These are phyloP conservation scores for Scheffersomyces lignosus DNA, from an alignment of 805 yeast species.

Conservation along the genomic window DNA sequence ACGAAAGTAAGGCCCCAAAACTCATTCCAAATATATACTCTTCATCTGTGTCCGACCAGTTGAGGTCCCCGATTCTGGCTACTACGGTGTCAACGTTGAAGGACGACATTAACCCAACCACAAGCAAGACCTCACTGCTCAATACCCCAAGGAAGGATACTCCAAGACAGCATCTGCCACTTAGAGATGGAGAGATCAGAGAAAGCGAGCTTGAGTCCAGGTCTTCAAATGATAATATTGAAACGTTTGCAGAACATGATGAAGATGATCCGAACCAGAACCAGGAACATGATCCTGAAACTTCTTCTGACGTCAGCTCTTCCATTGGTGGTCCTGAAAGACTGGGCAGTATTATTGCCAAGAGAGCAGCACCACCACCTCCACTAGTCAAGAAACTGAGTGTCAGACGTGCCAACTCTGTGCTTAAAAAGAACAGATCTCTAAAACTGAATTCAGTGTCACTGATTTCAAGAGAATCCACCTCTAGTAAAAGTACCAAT, in stretches of 20 bases:
- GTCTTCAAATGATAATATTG: neutral
- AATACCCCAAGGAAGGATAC: conserved; percentile 1
- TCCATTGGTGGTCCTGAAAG: no score
- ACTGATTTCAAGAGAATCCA: conserved; percentile 5
- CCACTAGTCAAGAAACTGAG: conserved; percentile 35
- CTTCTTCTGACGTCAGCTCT: no score
- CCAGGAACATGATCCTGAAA: no score
- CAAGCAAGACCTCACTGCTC: neutral
- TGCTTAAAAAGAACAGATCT: conserved; percentile 1
- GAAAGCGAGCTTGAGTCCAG: neutral
- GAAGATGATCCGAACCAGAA: neutral
- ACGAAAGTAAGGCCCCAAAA: conserved; percentile 44
- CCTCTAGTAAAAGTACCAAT: conserved; percentile 12
- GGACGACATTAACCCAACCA: conserved; percentile 16
- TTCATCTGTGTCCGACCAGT: conserved; percentile 31
- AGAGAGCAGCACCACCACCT: conserved; percentile 71
- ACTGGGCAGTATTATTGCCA: conserved; percentile 53
- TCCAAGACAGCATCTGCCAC: conserved; percentile 7
- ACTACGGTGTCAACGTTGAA: conserved; percentile 31
- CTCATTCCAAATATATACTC: conserved; percentile 34
- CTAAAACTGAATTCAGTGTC: conserved; percentile 1
- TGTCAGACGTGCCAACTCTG: conserved; percentile 8
- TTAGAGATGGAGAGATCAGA: neutral
- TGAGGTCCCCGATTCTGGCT: conserved; percentile 36
- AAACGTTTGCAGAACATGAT: neutral